Percentiles rank a stretch among this genome's conserved stretches.
These are phyloP conservation scores for Kodamaea derodonti DNA, from an alignment of 1,139 yeast species.

Conservation along the genomic window DNA sequence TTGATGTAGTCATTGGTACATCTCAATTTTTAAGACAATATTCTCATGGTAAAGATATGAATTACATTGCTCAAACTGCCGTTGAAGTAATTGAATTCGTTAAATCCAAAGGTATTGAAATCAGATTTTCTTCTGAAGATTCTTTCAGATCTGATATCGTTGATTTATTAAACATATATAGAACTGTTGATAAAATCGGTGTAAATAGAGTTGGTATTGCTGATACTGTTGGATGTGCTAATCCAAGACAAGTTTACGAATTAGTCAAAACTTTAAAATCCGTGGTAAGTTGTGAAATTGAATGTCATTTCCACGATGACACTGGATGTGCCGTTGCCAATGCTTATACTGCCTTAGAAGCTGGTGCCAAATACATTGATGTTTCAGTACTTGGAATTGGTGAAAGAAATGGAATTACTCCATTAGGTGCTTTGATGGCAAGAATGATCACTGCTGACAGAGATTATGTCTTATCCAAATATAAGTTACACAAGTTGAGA, in stretches of 20 bases:
- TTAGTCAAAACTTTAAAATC: slow-evolving; percentile 89
- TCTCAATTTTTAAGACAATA: slow-evolving; percentile 92
- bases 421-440: slow-evolving; percentile 97
- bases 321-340: slow-evolving; percentile 99
- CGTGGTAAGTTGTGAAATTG: slow-evolving; percentile 95
- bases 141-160: slow-evolving; percentile 96
- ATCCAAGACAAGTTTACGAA: slow-evolving; percentile 98
- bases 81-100: slow-evolving; percentile 96
- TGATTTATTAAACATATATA: slow-evolving; percentile 89
- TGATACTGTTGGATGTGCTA: slow-evolving; percentile 98
- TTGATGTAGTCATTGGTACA: slow-evolving; percentile 97
- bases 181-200: slow-evolving; percentile 96
- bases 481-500: slow-evolving; percentile 92
- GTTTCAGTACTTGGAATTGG: slow-evolving; percentile 97
- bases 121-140: slow-evolving; percentile 95
- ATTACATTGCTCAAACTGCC: slow-evolving; percentile 94
- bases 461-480: slow-evolving; percentile 91
- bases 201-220: slow-evolving; percentile 99
- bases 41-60: slow-evolving; percentile 98
- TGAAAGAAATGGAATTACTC: slow-evolving; percentile 98
- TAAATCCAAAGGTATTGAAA: slow-evolving; percentile 95
- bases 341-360: slow-evolving; percentile 97
- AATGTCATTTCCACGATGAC: slow-evolving; percentile 98
- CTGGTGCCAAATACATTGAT: slow-evolving; percentile 94
- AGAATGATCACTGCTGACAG: slow-evolving; percentile 99